Evolutionary conservation across 352 stramenopile genomes (phyloP).

Genomic region (Pythium rishiriense): DNA sequence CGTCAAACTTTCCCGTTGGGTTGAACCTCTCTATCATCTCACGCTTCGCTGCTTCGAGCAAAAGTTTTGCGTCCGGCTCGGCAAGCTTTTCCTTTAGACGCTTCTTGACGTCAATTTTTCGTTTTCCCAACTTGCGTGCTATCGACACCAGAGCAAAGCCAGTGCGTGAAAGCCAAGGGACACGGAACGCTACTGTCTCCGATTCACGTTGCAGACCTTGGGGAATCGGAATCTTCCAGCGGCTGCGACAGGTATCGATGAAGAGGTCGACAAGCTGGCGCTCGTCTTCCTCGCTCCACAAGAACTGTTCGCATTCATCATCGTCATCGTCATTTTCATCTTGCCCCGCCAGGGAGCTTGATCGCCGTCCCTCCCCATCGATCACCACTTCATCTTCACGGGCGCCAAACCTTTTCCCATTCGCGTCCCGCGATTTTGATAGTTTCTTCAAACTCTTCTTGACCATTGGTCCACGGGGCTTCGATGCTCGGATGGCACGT

Average conservation of each 20-base stretch:
- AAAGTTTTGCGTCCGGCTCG: slow-evolving; percentile 55
- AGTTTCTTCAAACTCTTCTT: slow-evolving; percentile 25
- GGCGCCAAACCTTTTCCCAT: neutral
- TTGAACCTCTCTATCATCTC: slow-evolving; percentile 46
- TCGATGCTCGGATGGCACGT: slow-evolving; percentile 36
- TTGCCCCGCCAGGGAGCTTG: neutral
- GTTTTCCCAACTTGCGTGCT: slow-evolving; percentile 59
- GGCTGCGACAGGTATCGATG: slow-evolving; percentile 63
- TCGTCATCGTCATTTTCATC: slow-evolving; percentile 18
- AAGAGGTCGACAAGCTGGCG: slow-evolving; percentile 63
- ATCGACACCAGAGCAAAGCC: slow-evolving; percentile 69
- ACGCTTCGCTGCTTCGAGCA: slow-evolving; percentile 60
- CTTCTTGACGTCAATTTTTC: slow-evolving; percentile 81
- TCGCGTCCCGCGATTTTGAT: neutral
- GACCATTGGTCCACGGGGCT: slow-evolving; percentile 8
- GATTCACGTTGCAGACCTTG: slow-evolving; percentile 56
- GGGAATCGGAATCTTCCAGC: slow-evolving; percentile 63
- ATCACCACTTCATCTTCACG: neutral
- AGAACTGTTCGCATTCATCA: slow-evolving; percentile 26
- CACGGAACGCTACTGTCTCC: slow-evolving; percentile 64
- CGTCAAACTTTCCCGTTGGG: slow-evolving; percentile 54
- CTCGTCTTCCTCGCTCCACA: slow-evolving; percentile 61
- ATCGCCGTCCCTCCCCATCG: neutral
- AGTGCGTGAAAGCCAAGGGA: slow-evolving; percentile 53
- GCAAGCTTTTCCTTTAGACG: slow-evolving; percentile 66